Conservation (phyloP, 129 eudicot genomes). For the Chrysanthemum seticuspe region DNA sequence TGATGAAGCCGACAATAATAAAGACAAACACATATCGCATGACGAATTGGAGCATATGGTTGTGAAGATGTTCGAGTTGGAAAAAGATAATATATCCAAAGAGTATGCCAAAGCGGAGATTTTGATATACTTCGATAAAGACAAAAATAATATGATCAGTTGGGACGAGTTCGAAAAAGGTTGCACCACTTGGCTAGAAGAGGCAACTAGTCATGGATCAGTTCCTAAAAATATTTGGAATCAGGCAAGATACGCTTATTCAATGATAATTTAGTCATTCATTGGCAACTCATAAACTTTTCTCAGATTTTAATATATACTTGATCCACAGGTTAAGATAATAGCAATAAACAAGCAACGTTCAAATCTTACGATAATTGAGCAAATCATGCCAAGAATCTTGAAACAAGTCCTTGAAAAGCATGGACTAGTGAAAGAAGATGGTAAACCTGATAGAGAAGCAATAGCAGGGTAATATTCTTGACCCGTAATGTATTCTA, state of each 20-base stretch:
- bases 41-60: conserved; percentile 10
- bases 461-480: conserved; percentile 11
- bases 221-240: background rate
- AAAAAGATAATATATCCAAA: conserved; percentile 15
- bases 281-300: background rate
- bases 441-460: background rate
- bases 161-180: conserved; percentile 11
- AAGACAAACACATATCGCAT: background rate
- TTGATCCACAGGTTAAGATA: conserved; percentile 6
- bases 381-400: conserved; percentile 27
- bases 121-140: conserved; percentile 19
- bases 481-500: background rate
- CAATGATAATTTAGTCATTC: background rate
- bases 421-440: conserved; percentile 12
- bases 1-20: background rate
- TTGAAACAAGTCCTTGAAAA: conserved; percentile 18
- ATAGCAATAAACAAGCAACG: conserved; percentile 5
- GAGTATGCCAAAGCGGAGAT: conserved; percentile 22
- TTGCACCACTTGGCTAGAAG: conserved; percentile 18
- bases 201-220: background rate
- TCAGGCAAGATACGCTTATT: background rate
- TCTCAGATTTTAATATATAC: background rate
- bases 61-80: background rate
- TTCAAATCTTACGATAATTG: conserved; percentile 1
- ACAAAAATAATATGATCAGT: conserved; percentile 16